Evolutionary conservation across 2,329 filamentous ascomycete species (phyloP).

Genomic region (Aspergillus quadrilineatus): DNA sequence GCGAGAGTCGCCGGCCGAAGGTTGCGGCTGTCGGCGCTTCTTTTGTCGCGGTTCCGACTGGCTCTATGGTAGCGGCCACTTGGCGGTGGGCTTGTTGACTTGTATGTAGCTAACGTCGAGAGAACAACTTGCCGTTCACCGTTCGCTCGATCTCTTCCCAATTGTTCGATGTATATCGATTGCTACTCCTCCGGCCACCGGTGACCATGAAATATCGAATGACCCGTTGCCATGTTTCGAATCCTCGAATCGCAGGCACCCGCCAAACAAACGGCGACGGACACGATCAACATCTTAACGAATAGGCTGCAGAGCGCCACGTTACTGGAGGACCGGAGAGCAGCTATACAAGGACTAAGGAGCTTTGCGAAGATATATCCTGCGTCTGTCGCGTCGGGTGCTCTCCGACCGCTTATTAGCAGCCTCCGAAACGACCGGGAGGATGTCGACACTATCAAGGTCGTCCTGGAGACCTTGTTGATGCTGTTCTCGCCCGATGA

Average conservation of each 20-base stretch:
- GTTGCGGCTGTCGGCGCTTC: conserved; percentile 24
- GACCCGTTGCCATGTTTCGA: conserved; percentile 48
- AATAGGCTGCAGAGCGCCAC: conserved; percentile 84
- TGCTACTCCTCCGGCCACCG: conserved; percentile 28
- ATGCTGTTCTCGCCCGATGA: conserved; percentile 79
- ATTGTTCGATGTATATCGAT: conserved; percentile 32
- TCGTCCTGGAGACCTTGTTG: conserved; percentile 89
- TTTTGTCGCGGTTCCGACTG: conserved; percentile 25
- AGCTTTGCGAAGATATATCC: conserved; percentile 97
- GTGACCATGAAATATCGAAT: conserved; percentile 44
- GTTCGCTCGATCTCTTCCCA: conserved; percentile 12
- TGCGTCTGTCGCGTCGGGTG: conserved; percentile 89
- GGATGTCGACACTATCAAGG: conserved; percentile 94
- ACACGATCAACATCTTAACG: conserved; percentile 89
- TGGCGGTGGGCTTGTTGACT: conserved; percentile 16
- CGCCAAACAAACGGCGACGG: conserved; percentile 91
- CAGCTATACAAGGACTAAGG: conserved; percentile 85
- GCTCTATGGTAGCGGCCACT: conserved; percentile 18
- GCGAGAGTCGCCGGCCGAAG: conserved; percentile 1
- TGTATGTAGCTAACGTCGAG: conserved; percentile 13
- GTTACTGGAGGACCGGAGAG: conserved; percentile 88
- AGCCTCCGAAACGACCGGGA: conserved; percentile 83
- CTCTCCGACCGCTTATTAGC: conserved; percentile 82
- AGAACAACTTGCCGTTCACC: conserved; percentile 21
- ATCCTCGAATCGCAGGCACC: conserved; percentile 72